These are phyloP conservation scores for Clavaria fumosa DNA, from an alignment of 768 basidiomycete species.

Conservation along the genomic window DNA sequence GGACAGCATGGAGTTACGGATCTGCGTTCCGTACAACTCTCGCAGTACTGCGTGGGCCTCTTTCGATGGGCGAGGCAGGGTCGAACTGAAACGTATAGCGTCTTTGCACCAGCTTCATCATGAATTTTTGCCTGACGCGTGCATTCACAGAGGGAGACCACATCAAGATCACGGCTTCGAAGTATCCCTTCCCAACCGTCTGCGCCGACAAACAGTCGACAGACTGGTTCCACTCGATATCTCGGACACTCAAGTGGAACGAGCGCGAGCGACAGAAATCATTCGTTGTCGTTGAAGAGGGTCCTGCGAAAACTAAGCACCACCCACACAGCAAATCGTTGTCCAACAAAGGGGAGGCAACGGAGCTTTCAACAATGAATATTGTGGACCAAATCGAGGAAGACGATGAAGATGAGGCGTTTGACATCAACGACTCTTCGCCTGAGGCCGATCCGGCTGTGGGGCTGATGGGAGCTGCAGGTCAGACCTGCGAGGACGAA, in stretches of 20 bases:
- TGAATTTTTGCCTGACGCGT: neutral
- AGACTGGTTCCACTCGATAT: slow-evolving; percentile 98
- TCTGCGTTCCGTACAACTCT: slow-evolving; percentile 98
- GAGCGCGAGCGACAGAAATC: slow-evolving; percentile 97
- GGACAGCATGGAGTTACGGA: slow-evolving; percentile 94
- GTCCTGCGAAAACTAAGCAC: slow-evolving; percentile 30
- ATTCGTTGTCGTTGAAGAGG: slow-evolving; percentile 95
- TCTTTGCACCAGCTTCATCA: neutral
- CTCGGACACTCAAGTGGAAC: slow-evolving; percentile 96
- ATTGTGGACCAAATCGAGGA: slow-evolving; percentile 37
- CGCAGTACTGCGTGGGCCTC: slow-evolving; percentile 98
- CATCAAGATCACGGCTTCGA: slow-evolving; percentile 94
- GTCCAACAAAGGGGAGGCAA: slow-evolving; percentile 9
- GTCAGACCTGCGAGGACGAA: slow-evolving; percentile 9
- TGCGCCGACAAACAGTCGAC: slow-evolving; percentile 96
- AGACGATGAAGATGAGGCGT: slow-evolving; percentile 57
- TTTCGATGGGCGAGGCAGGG: slow-evolving; percentile 92
- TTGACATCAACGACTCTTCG: slow-evolving; percentile 88
- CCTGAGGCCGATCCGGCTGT: slow-evolving; percentile 28
- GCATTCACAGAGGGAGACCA: slow-evolving; percentile 80
- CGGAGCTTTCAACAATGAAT: slow-evolving; percentile 18
- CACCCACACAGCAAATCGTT: slow-evolving; percentile 10
- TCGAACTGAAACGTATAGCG: slow-evolving; percentile 83
- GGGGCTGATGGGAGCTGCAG: slow-evolving; percentile 8
- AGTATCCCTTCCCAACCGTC: slow-evolving; percentile 96